Conservation (phyloP, 805 yeast genomes). For the Candida adriatica region DNA sequence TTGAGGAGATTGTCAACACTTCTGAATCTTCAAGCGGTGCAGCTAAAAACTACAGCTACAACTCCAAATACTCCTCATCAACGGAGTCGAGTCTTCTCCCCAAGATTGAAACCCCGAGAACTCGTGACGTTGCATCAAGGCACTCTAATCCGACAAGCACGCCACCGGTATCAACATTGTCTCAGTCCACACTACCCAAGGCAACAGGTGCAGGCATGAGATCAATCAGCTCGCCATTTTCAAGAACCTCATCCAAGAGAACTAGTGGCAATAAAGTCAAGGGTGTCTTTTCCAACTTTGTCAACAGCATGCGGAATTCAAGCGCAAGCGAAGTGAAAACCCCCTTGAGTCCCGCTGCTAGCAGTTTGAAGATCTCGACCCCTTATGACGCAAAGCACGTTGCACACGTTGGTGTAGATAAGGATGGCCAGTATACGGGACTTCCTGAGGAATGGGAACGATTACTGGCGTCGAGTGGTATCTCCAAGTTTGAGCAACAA, state of each 20-base stretch:
- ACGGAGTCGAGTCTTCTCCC: conserved; percentile 8
- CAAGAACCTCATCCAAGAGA: conserved; percentile 19
- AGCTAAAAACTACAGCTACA: conserved; percentile 4
- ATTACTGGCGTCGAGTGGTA: conserved; percentile 76
- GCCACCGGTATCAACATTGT: conserved; percentile 11
- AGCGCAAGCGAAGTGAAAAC: conserved; percentile 16
- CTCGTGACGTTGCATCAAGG: conserved; percentile 6
- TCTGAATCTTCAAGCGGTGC: conserved; percentile 11
- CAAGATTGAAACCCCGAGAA: conserved; percentile 13
- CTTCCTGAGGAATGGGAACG: conserved; percentile 91
- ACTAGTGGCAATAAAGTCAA: conserved; percentile 47
- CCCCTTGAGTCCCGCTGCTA: conserved; percentile 12
- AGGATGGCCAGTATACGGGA: conserved; percentile 83
- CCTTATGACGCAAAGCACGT: conserved; percentile 89
- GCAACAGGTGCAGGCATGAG: conserved; percentile 8
- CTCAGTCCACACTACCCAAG: conserved; percentile 12
- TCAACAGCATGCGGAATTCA: conserved; percentile 38
- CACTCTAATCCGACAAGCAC: conserved; percentile 13
- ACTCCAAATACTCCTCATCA: conserved; percentile 6
- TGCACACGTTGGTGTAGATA: conserved; percentile 89
- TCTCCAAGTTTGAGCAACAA: conserved; percentile 80
- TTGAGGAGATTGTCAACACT: conserved; percentile 5
- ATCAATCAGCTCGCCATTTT: conserved; percentile 22
- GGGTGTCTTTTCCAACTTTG: conserved; percentile 49
- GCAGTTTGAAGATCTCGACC: conserved; percentile 59